Evolutionary conservation across 148 eudicot genomes (phyloP).

Genomic region (Vaccinium corymbosum): DNA sequence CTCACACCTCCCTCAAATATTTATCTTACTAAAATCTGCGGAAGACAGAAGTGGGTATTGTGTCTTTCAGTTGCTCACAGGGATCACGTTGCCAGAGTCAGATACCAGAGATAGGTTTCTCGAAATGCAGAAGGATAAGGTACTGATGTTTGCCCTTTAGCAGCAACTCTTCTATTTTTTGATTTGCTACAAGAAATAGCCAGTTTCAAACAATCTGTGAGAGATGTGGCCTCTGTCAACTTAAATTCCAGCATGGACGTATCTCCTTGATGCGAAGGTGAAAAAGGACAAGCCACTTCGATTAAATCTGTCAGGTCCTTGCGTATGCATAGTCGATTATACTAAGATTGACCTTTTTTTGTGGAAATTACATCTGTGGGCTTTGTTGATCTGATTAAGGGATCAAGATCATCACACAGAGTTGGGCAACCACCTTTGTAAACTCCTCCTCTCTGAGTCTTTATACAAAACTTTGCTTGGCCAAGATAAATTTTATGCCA

Average conservation of each 20-base stretch:
- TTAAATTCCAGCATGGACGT: background rate
- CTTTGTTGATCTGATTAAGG: background rate
- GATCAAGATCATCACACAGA: background rate
- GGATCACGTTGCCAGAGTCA: background rate
- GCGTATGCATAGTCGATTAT: background rate
- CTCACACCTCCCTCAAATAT: background rate
- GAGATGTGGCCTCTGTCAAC: background rate
- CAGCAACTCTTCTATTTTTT: background rate
- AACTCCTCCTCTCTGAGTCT: background rate
- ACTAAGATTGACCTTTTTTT: background rate
- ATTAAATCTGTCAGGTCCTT: background rate
- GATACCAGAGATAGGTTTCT: background rate
- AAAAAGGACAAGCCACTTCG: background rate
- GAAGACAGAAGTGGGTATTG: background rate
- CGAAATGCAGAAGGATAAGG: background rate
- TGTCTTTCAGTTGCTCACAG: slow-evolving; percentile 7
- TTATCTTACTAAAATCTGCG: background rate
- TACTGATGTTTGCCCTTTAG: background rate
- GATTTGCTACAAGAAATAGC: background rate
- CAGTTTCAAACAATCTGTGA: background rate
- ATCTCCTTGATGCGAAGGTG: background rate
- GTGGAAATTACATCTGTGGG: background rate
- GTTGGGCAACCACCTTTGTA: background rate
- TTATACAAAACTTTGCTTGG: background rate
- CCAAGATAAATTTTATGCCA: background rate